A percentile compares a stretch with the other conserved stretches of the same genome.
These are phyloP conservation scores for Fusarium sp. DNA, from an alignment of 2,329 filamentous ascomycete species.

Conservation along the genomic window DNA sequence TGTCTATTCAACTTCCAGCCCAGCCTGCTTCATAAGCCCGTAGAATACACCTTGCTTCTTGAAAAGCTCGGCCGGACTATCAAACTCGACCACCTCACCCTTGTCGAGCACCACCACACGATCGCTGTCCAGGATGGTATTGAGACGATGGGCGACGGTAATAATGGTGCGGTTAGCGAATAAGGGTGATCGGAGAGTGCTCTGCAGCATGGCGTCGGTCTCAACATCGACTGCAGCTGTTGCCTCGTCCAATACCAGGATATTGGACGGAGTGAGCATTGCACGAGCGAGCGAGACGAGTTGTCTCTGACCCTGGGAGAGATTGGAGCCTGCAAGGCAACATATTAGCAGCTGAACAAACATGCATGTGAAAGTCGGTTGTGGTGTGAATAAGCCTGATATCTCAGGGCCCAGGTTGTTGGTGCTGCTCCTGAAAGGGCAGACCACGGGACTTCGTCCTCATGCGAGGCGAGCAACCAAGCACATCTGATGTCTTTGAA, in stretches of 20 bases:
- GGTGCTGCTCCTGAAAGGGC: constrained; percentile 16
- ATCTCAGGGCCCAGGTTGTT: constrained; percentile 1
- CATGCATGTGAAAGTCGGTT: constrained; percentile 20
- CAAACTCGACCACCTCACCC: constrained; percentile 91
- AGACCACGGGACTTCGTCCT: constrained; percentile 47
- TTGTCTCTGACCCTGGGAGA: constrained; percentile 94
- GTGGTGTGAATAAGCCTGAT: neutral
- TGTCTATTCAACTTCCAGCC: constrained; percentile 65
- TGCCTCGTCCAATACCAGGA: constrained; percentile 95
- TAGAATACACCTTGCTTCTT: constrained; percentile 83
- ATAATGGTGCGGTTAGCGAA: constrained; percentile 97
- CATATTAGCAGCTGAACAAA: constrained; percentile 29
- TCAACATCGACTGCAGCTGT: constrained; percentile 80
- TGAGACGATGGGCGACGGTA: constrained; percentile 97
- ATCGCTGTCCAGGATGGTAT: constrained; percentile 91
- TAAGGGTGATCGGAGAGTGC: constrained; percentile 69
- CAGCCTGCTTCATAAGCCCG: constrained; percentile 90
- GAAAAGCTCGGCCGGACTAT: constrained; percentile 82
- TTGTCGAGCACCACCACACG: constrained; percentile 93
- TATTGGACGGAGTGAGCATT: constrained; percentile 94
- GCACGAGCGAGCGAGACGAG: constrained; percentile 93
- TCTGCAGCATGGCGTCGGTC: constrained; percentile 74
- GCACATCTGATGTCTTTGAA: constrained; percentile 28
- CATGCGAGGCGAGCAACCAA: constrained; percentile 52
- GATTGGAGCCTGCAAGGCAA: constrained; percentile 77